A percentile compares a stretch with the other conserved stretches of the same genome.
phyloP scores from a whole-genome alignment of 1,139 yeast genomes.

The Suhomyces chickasaworum region DNA sequence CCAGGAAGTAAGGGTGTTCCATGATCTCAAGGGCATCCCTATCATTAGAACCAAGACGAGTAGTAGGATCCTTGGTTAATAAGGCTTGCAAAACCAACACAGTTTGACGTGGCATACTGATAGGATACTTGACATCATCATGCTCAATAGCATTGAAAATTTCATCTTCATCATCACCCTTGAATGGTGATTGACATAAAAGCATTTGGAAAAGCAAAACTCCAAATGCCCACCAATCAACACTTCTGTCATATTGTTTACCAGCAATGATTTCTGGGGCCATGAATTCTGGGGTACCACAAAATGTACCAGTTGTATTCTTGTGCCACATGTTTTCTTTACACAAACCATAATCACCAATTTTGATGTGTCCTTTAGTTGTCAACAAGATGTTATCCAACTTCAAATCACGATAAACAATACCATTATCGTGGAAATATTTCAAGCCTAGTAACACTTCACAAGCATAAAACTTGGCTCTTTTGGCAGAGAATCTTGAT shows the following conservation, averaged over 20 bases:
- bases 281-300: conserved; percentile 99
- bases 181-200: conserved; percentile 93
- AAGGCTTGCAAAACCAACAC: conserved; percentile 91
- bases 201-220: conserved; percentile 95
- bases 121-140: conserved; percentile 97
- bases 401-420: conserved; percentile 91
- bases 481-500: conserved; percentile 79
- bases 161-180: conserved; percentile 98
- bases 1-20: conserved; percentile 92
- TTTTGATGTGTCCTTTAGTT: conserved; percentile 90
- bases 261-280: conserved; percentile 97
- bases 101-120: conserved; percentile 96
- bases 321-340: conserved; percentile 94
- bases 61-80: conserved; percentile 81
- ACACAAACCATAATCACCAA: conserved; percentile 96
- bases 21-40: conserved; percentile 90
- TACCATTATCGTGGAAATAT: conserved; percentile 93
- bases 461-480: conserved; percentile 97
- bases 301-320: conserved; percentile 90
- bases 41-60: conserved; percentile 83
- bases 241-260: conserved; percentile 88
- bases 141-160: conserved; percentile 96
- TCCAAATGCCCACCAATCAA: conserved; percentile 99
- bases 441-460: conserved; percentile 90
- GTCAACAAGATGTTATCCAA: conserved; percentile 90